Conservation (phyloP, 345 rosid species). For the Microcos paniculata region DNA sequence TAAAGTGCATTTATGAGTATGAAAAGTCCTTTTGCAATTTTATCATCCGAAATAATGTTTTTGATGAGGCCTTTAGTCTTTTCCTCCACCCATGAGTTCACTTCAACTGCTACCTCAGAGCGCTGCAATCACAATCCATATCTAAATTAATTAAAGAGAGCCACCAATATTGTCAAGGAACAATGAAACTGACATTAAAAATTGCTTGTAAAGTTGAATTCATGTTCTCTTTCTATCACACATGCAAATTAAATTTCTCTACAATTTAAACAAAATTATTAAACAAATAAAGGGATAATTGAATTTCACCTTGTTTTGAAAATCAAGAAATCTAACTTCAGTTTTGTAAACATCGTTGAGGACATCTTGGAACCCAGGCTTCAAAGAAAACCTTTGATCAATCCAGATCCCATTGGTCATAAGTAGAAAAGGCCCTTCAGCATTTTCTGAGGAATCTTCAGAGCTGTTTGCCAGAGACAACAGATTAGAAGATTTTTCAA, state of each 20-base stretch:
- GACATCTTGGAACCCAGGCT: not conserved
- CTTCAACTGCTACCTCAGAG: not conserved
- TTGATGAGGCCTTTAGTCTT: not conserved
- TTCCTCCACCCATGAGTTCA: not conserved
- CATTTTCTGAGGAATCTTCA: not conserved
- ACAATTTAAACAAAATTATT: not conserved
- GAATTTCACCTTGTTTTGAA: not conserved
- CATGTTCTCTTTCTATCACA: not conserved
- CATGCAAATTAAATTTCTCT: not conserved
- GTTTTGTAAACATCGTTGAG: not conserved
- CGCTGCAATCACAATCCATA: not conserved
- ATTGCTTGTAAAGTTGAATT: too few relatives aligned
- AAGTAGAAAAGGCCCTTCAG: not conserved
- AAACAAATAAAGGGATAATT: not conserved
- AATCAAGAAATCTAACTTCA: not conserved
- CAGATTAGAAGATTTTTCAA: not conserved
- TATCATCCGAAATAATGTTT: too few relatives aligned
- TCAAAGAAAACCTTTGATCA: not conserved
- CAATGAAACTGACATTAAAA: too few relatives aligned
- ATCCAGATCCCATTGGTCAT: not conserved
- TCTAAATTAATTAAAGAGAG: too few relatives aligned
- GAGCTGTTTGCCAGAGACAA: not conserved
- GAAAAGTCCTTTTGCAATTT: too few relatives aligned
- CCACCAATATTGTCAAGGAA: too few relatives aligned
- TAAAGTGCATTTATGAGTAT: not conserved